Base-by-base conservation (phyloP, 176 grass and related monocot genomes). In the Oryza brachyantha region DNA sequence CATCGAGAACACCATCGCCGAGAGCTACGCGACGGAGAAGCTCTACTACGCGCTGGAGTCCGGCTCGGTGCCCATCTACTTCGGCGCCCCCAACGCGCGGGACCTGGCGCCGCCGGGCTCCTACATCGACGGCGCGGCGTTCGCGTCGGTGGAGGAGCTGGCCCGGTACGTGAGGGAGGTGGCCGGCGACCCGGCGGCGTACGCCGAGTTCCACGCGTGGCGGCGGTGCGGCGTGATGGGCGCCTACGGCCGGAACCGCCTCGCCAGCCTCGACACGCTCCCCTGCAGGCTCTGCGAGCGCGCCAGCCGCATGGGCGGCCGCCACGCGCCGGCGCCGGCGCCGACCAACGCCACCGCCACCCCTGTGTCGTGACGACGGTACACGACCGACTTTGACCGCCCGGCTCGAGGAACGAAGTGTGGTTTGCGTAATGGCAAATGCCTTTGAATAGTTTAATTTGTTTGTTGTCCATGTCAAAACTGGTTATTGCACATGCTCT, bases 181-280 rank as follows among this genome's bases (percentile, higher is more conserved):
- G 19, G 89, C 80, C 10, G 89, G 69, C 24, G 89, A 91, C 72
- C 89, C 89, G 5, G 77, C 78, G 70, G 89, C 89, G 27, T 91
- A 87, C 38, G 76, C 89, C 7, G 89, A 91, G 89, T 91, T 80
- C 80, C 89, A 91, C 34, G 89, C 81, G 24, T 91, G 85, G 89
- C 80, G 85, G 78, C 75, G 89, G 36, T 91, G 89, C 17, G 84
- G 89, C 37, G 89, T 87, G 55, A n/a, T 87, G 57, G 89, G 89
- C 32, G 81, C 77, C 54, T 91, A 91, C 52, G 62, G 60, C 19
- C 86, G 80, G 76, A 64, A 69, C n/a, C 25, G 84, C 28, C 57
- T 61, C 0, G 81, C 38, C 34, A 84, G 89, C 29, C 84, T 91
- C 40, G 89, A 91, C 64, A 91, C 89, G 19, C 76, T 91, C 72